phyloP scores from a whole-genome alignment of 495 filamentous ascomycete species.

The Tetracladium marchalianum region DNA sequence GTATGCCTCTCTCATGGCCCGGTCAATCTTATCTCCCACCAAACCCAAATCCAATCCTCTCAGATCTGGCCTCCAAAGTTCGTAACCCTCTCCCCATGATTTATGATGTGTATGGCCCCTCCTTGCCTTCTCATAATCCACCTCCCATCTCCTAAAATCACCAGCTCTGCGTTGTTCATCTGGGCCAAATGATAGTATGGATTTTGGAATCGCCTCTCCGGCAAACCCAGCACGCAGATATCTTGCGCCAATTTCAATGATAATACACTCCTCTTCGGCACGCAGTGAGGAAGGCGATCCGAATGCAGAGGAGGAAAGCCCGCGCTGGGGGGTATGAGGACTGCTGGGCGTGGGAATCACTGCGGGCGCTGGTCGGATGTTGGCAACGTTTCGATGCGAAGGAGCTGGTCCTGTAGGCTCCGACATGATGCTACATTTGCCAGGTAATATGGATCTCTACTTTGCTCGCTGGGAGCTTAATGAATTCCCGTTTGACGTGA shows the following conservation, averaged over 20 bases:
- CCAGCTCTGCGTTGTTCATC: conserved; percentile 66
- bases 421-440: conserved; percentile 13
- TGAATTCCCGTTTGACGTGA: no score
- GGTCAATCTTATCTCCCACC: conserved; percentile 81
- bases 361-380: conserved; percentile 30
- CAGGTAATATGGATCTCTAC: neutral
- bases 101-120: conserved; percentile 31
- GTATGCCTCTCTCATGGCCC: conserved; percentile 73
- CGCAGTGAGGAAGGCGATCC: conserved; percentile 67
- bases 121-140: conserved; percentile 38
- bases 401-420: conserved; percentile 9
- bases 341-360: conserved; percentile 22
- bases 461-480: no score
- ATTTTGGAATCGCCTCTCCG: conserved; percentile 66
- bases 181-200: conserved; percentile 59
- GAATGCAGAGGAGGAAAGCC: conserved; percentile 49
- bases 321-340: conserved; percentile 52
- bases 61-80: conserved; percentile 75
- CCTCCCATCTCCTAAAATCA: conserved; percentile 66
- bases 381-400: conserved; percentile 38
- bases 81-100: conserved; percentile 62
- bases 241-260: conserved; percentile 75
- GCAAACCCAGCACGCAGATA: conserved; percentile 78
- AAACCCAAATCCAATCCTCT: conserved; percentile 63
- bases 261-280: conserved; percentile 70